Evolutionary conservation across 257 asterid genomes (phyloP), one percentile per base, ranked within the genome.

Genomic region (Solanum phureja): DNA sequence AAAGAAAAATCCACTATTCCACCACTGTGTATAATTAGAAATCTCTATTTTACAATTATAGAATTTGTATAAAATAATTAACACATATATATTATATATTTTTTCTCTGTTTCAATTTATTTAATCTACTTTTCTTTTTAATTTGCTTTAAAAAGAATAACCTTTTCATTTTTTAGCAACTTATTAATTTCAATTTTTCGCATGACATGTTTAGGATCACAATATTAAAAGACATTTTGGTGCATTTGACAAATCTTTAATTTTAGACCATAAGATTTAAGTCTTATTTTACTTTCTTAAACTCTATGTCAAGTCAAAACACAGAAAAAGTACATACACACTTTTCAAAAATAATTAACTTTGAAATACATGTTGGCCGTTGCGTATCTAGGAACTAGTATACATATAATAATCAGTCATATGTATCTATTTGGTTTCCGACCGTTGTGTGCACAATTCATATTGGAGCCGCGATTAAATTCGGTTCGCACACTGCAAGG

Each of bases 401-500:
- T 7, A 56, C 24, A 19, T 56, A 56, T 19, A 56, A 21, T 56
- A 52, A 52, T 52, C 24, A 21, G 66, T 56, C 24, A 18, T 18
- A 18, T 2, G 8, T 56, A 19, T 56, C 24, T 6, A 56, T 18
- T 52, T 16, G 62, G n/a, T 52, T 52, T 52, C 62, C 3, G 3
- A 52, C 8, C n/a, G n/a, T 49, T 49, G 8, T 14, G 60, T 18
- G 23, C 62, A 52, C 62, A 52, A 52, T 52, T 52, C 1, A 56
- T 19, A 56, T 16, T 49, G 2, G 60, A 49, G 60, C 64, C n/a
- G 6, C n/a, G 4, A 56, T 19, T 56, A 18, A 1, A 18, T 56
- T 0, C 4, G 10, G 0, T 18, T 56, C 1, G 9, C 10, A 2
- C 11, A 56, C 10, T 19, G n/a, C n/a, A 56, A 16, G 8, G 62